Evolutionary conservation across 192 early-diverging fungal species (phyloP).

Genomic region (Rhizophagus clarus): DNA sequence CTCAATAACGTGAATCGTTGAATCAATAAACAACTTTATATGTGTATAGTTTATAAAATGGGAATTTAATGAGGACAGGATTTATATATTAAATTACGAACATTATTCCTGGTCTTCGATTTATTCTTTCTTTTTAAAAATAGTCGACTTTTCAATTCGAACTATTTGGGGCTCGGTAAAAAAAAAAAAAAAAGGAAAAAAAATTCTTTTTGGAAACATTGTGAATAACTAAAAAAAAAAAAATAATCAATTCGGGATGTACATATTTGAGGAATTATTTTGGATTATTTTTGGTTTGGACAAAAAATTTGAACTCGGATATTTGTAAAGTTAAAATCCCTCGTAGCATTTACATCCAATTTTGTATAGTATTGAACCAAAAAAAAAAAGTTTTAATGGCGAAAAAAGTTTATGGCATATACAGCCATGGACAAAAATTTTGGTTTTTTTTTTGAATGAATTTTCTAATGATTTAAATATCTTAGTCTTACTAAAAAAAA

Average conservation of each 20-base stretch:
- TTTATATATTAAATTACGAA: slow-evolving; percentile 1
- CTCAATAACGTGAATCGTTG: background rate
- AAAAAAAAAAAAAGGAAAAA: background rate
- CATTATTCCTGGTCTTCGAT: background rate
- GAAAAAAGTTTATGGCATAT: too few species aligned
- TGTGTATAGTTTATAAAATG: background rate
- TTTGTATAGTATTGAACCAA: background rate
- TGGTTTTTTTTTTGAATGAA: background rate
- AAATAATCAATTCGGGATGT: background rate
- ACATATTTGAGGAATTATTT: background rate
- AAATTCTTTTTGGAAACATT: background rate
- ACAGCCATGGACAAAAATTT: background rate
- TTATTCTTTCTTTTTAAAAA: background rate
- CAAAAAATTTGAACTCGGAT: background rate
- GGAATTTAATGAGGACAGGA: background rate
- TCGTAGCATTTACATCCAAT: background rate
- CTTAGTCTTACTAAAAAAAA: background rate
- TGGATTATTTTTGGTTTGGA: background rate
- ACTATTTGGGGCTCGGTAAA: background rate
- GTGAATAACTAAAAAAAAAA: background rate
- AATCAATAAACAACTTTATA: background rate
- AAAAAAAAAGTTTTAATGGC: background rate
- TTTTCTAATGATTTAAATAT: background rate
- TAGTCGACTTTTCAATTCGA: background rate
- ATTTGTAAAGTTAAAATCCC: background rate